Conservation (phyloP, 495 filamentous ascomycete genomes). For the Cryomyces antarcticus region DNA sequence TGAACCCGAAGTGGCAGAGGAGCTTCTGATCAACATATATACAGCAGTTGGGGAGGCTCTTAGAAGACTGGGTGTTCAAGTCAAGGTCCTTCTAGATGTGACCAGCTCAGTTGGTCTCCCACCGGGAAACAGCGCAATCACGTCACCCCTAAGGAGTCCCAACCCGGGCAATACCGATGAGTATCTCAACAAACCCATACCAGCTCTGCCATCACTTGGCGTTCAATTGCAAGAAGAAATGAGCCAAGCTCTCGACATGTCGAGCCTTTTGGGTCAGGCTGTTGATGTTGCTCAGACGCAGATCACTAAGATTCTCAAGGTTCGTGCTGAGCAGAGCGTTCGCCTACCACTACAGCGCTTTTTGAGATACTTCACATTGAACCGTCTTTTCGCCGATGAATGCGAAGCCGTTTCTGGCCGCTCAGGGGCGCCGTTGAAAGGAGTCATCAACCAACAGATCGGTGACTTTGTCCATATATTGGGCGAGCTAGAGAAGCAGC, state of each 20-base stretch:
- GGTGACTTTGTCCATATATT: slow-evolving; percentile 65
- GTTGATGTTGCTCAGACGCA: slow-evolving; percentile 86
- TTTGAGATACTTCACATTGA: slow-evolving; percentile 80
- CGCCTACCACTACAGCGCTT: slow-evolving; percentile 59
- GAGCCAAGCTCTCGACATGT: slow-evolving; percentile 69
- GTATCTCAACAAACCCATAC: neutral
- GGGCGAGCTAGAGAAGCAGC: slow-evolving; percentile 56
- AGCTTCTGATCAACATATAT: slow-evolving; percentile 66
- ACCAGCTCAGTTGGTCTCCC: slow-evolving; percentile 48
- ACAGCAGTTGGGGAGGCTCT: slow-evolving; percentile 71
- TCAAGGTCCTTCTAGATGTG: slow-evolving; percentile 88
- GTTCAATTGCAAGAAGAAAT: slow-evolving; percentile 49
- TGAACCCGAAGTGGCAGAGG: slow-evolving; percentile 67
- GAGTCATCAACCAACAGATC: slow-evolving; percentile 77
- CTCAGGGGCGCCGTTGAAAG: slow-evolving; percentile 66
- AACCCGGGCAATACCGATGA: slow-evolving; percentile 9
- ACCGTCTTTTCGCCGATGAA: slow-evolving; percentile 86
- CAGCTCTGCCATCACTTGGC: neutral
- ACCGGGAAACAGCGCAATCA: slow-evolving; percentile 4
- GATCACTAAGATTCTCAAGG: slow-evolving; percentile 77
- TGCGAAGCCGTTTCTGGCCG: slow-evolving; percentile 90
- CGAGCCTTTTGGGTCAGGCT: slow-evolving; percentile 79
- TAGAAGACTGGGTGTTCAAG: slow-evolving; percentile 67
- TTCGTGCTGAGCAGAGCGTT: slow-evolving; percentile 67
- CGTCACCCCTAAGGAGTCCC: slow-evolving; percentile 10